phyloP scores from a whole-genome alignment of 495 filamentous ascomycete species.

The Xylaria flabelliformis region DNA sequence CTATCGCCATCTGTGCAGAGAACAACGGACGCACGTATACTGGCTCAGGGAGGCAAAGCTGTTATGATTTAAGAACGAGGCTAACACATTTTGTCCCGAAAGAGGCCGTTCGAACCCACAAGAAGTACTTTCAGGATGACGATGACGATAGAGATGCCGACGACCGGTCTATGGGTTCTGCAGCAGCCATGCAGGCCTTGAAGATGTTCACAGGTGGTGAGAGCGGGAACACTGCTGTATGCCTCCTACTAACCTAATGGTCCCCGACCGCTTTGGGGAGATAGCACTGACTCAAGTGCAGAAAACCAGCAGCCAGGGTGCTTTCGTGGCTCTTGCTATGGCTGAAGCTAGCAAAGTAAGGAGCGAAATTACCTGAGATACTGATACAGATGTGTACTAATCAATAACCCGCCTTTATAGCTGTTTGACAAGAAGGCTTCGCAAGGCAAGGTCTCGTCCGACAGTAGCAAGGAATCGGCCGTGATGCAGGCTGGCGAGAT shows the following conservation, averaged over 20 bases:
- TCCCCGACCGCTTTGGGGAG: neutral
- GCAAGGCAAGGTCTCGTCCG: conserved; percentile 52
- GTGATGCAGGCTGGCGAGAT: conserved; percentile 61
- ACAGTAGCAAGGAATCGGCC: conserved; percentile 57
- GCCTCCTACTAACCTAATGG: neutral
- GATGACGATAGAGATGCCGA: conserved; percentile 46
- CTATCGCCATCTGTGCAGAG: neutral
- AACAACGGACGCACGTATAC: neutral
- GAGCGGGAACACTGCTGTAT: conserved; percentile 40
- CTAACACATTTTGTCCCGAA: conserved; percentile 19
- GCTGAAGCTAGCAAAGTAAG: conserved; percentile 56
- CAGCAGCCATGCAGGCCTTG: conserved; percentile 71
- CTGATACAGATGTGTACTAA: conserved; percentile 7
- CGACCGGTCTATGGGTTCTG: conserved; percentile 57
- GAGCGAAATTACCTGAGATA: neutral
- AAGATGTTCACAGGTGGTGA: conserved; percentile 64
- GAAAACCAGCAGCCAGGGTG: conserved; percentile 46
- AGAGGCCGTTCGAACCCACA: conserved; percentile 28
- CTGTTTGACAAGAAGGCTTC: conserved; percentile 58
- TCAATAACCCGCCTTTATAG: conserved; percentile 25
- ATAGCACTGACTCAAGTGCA: conserved; percentile 35
- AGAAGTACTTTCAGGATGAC: conserved; percentile 41
- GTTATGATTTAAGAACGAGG: neutral
- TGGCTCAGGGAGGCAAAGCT: neutral
- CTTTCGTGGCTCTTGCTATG: conserved; percentile 62